Conservation (phyloP, 805 yeast species). For the Blastobotrys americana region DNA sequence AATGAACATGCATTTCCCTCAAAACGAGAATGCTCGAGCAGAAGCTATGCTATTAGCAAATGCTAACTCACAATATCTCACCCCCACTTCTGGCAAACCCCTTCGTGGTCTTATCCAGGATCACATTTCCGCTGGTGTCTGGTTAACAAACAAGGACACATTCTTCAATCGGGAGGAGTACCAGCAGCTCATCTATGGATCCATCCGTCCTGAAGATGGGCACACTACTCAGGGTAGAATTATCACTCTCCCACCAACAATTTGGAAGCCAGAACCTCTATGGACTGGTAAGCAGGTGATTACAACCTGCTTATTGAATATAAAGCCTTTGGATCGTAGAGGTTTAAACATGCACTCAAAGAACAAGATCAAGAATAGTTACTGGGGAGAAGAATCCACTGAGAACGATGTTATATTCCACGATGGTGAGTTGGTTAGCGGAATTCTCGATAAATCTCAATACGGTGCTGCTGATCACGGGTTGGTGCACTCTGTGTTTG, state of each 20-base stretch:
- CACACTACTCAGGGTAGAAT: slow-evolving; percentile 60
- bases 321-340: slow-evolving; percentile 80
- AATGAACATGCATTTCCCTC: slow-evolving; percentile 99
- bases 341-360: slow-evolving; percentile 79
- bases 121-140: slow-evolving; percentile 97
- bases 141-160: slow-evolving; percentile 91
- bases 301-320: slow-evolving; percentile 81
- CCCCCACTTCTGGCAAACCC: slow-evolving; percentile 98
- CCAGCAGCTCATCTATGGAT: slow-evolving; percentile 89
- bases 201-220: slow-evolving; percentile 96
- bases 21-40: slow-evolving; percentile 92
- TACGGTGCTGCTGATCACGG: slow-evolving; percentile 98
- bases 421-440: slow-evolving; percentile 82
- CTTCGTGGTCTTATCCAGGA: slow-evolving; percentile 98
- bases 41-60: slow-evolving; percentile 93
- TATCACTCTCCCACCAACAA: slow-evolving; percentile 80
- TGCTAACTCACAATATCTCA: slow-evolving; percentile 93
- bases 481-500: slow-evolving; percentile 92
- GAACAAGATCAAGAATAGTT: slow-evolving; percentile 87
- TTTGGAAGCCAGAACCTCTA: slow-evolving; percentile 75
- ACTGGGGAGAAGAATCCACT: slow-evolving; percentile 80
- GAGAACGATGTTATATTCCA: slow-evolving; percentile 84
- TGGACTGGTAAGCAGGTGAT: slow-evolving; percentile 99
- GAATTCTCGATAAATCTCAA: slow-evolving; percentile 95
- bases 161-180: slow-evolving; percentile 86